Base-by-base conservation (phyloP, 2,329 filamentous ascomycete species). In the Huntiella omanensis region DNA sequence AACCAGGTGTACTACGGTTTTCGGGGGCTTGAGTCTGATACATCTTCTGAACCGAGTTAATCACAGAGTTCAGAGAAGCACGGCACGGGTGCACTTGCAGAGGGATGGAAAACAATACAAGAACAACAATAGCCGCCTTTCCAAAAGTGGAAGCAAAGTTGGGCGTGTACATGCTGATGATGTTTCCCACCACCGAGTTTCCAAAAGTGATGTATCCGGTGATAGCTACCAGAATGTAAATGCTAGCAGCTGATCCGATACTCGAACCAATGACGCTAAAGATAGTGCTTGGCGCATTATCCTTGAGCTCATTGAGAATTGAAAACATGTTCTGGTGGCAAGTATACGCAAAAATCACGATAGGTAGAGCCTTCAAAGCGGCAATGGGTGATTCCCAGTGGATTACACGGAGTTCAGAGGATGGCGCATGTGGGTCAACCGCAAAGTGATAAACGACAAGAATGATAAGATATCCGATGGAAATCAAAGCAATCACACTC, bases 281-380 rank as follows among this genome's bases (percentile, higher is more conserved):
- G 5, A 88, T 80, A 51, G 80, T 67, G 13, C 59, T 62, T 15
- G 84, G 84, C 3, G 83, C 83, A 61, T 86, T 85, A 58, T 94
- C 79, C 49, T 75, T 71, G 53, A 98, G 85, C 63, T 98, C 91
- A 56, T 98, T 98, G 39, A 98, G 66, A 53, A 98, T 93, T 8
- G 88, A 94, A 60, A 98, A 98, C 91, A 98, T 98, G 59, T 98
- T 98, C 58, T 98, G 91, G 62, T 98, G 91, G 60, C 91, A 98
- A 1, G 91, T 98, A 60, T 96, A 98, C n/a, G 88, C 91, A 67
- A 98, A 98, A 2, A 98, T 84, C 48, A 96, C 87, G 45, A 98
- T 86, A 0, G 91, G 91, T 52, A 98, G 75, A 52, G 83, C 87
- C 54, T 84, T 85, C 45, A 98, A 68, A 5, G 82, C 78, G 33